Conservation (phyloP, 2,329 filamentous ascomycete genomes). For the Verticillium dahliae region DNA sequence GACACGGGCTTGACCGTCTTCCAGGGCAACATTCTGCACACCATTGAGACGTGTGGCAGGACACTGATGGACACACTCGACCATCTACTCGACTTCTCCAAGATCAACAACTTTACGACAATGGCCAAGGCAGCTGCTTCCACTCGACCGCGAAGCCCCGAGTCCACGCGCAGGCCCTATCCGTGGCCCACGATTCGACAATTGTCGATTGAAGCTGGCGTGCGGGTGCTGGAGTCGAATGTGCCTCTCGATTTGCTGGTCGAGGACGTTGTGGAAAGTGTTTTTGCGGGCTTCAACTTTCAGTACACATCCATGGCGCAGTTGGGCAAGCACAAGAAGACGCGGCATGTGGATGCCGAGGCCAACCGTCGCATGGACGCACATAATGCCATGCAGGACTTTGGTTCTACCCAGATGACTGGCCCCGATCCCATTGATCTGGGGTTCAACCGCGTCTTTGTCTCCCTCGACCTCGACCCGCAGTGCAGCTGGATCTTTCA, state of each 20-base stretch:
- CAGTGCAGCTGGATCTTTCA: constrained; percentile 42
- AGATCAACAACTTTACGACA: constrained; percentile 33
- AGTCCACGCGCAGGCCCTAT: no score
- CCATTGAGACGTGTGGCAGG: constrained; percentile 40
- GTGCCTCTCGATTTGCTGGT: constrained; percentile 25
- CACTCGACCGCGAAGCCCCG: constrained; percentile 8
- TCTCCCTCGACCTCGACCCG: constrained; percentile 44
- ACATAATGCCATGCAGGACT: constrained; percentile 4
- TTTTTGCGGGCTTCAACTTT: constrained; percentile 29
- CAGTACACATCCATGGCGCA: constrained; percentile 21
- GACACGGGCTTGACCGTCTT: constrained; percentile 33
- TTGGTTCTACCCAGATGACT: constrained; percentile 9
- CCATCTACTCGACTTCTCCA: constrained; percentile 42
- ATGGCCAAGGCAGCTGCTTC: constrained; percentile 9
- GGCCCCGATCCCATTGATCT: constrained; percentile 3
- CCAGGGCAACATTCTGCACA: constrained; percentile 36
- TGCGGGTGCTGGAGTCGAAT: constrained; percentile 21
- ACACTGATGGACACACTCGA: constrained; percentile 43
- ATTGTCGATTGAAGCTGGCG: constrained; percentile 12
- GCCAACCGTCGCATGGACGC: constrained; percentile 6
- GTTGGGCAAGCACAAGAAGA: constrained; percentile 15
- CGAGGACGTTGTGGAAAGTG: constrained; percentile 31
- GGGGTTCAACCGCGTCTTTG: constrained; percentile 13
- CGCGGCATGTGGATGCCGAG: constrained; percentile 12
- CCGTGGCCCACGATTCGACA: constrained; percentile 1